Base-by-base conservation (phyloP, 2,329 filamentous ascomycete genomes). In the Aureobasidium melanogenum region DNA sequence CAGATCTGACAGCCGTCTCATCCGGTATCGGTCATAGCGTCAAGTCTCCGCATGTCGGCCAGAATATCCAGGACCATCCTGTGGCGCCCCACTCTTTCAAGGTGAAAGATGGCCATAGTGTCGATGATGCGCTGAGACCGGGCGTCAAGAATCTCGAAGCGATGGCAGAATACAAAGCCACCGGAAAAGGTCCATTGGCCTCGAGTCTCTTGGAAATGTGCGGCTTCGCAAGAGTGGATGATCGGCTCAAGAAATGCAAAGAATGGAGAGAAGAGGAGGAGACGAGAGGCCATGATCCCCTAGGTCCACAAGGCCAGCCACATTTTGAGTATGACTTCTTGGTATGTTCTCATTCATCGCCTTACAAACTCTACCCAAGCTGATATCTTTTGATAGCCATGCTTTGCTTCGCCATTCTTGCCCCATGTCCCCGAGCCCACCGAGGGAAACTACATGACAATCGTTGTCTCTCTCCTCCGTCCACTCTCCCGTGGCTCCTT, bases 161-260 rank as follows among this genome's bases (percentile, higher is more conserved):
- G 15, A 43, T 61, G 8, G 38, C 32, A 8, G 38, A 66, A 34
- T 67, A 65, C 61, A 55, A 64, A 17, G 46, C 48, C 10, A 54
- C 64, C 39, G 56, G 36, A 24, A 65, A 64, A 1, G 66, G 66
- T 12, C 64, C 66, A 2, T 46, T 66, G 38, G 44, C 73, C 26
- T 76, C 72, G n/a, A 75, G 73, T 8, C 69, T 80, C 15, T 73
- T 80, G 8, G 78, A 81, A 58, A 58, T 87, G 30, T 77, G 82
- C 7, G 83, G 80, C 0, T 80, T 86, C 58, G 83, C 80, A 17
- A 78, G 79, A 19, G 82, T 84, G 56, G 83, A 86, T 66, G 68
- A 78, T n/a, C 75, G 77, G 36, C 72, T 86, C 0, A 74, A 79
- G 60, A 77, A 76, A 41, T 75, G 76, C 60, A 70, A 73, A 1